Evolutionary conservation across 129 eudicot species (phyloP), one percentile per base, ranked within the genome.

Genomic region (Dittrichia graveolens): DNA sequence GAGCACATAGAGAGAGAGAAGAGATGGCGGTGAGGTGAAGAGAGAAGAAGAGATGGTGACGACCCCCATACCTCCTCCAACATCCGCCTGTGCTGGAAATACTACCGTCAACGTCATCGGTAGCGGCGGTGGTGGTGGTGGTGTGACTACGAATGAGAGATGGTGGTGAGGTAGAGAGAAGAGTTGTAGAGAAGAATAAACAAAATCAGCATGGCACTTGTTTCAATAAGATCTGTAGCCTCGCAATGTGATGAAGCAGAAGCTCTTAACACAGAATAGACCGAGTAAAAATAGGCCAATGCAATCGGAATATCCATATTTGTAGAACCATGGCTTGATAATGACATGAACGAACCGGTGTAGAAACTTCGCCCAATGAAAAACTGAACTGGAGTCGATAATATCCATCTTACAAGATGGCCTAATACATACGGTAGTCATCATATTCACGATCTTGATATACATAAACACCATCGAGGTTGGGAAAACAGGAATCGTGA

Each of bases 171-270:
- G n/a, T n/a, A n/a, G n/a, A n/a, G n/a, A n/a, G n/a, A n/a, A n/a
- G n/a, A n/a, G n/a, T n/a, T n/a, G n/a, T n/a, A n/a, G 7, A 95
- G 85, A 11, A 95, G 80, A 52, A 95, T 91, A 78, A 94, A 94
- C 2, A 96, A 94, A 59, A 94, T 94, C 42, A 94, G 97, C 97
- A 94, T 94, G 5, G 99, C 79, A 49, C 99, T 90, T 3, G 99
- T 95, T 79, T 95, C 99, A 19, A 91, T 88, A 79, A 91, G 88
- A 67, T 88, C 97, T 0, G 85, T 85, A 0, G 95, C 87, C 80
- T 84, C 80, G 57, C 85, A 91, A 69, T 69, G 73, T 14, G 76
- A 82, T 66, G 97, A 91, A 49, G 75, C 78, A 14, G 95, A 95
- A 4, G 95, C 91, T 84, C 95, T 80, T 76, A 91, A 34, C 7